Percentiles rank a stretch among this genome's conserved stretches.
Evolutionary conservation across 495 filamentous ascomycete species (phyloP).

Genomic region (Cryomyces minteri): DNA sequence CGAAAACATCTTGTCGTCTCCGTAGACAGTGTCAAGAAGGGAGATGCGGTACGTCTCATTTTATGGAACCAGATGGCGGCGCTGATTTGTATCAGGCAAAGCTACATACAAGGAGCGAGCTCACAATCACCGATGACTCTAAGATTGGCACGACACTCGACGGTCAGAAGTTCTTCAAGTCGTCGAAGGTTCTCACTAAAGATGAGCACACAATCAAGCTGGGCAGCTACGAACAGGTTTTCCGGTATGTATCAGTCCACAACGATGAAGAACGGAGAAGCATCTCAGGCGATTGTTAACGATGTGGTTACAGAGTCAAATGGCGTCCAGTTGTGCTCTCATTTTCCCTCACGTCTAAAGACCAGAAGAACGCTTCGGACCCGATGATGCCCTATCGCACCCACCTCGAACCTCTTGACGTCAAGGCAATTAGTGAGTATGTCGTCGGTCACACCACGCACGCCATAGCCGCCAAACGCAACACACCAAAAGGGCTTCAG

Average conservation of each 20-base stretch:
- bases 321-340: slow-evolving; percentile 72
- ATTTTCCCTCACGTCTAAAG: slow-evolving; percentile 63
- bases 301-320: slow-evolving; percentile 33
- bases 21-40: slow-evolving; percentile 43
- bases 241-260: slow-evolving; percentile 21
- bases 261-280: slow-evolving; percentile 1
- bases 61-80: not conserved
- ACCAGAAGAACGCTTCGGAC: slow-evolving; percentile 45
- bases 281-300: not conserved
- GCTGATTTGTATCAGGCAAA: slow-evolving; percentile 25
- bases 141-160: slow-evolving; percentile 69
- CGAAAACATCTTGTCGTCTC: slow-evolving; percentile 70
- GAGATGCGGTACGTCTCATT: slow-evolving; percentile 42
- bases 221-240: slow-evolving; percentile 38
- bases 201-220: slow-evolving; percentile 47
- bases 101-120: slow-evolving; percentile 46
- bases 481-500: slow-evolving; percentile 67
- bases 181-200: slow-evolving; percentile 29
- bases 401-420: slow-evolving; percentile 61
- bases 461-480: slow-evolving; percentile 74
- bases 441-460: slow-evolving; percentile 58
- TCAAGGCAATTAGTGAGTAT: slow-evolving; percentile 65
- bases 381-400: slow-evolving; percentile 32
- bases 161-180: slow-evolving; percentile 39
- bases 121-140: slow-evolving; percentile 34